Base-by-base conservation (phyloP, 2,329 filamentous ascomycete genomes). In the Botrytis fragariae region DNA sequence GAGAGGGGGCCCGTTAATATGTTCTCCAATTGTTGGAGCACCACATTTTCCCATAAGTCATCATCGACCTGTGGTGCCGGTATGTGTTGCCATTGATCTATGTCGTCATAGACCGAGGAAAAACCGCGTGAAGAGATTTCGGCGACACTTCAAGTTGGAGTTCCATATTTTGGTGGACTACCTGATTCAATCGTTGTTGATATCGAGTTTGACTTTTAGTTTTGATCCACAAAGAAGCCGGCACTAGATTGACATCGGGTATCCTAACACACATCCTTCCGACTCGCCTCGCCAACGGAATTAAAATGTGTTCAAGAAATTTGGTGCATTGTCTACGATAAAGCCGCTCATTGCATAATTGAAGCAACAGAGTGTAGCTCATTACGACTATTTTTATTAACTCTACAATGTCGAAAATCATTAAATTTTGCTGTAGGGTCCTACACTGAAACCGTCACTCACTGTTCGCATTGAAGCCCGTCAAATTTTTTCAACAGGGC, bases 21-120 rank as follows among this genome's bases (percentile, higher is more conserved):
- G 64, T 18, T 37, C 32, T 68, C 51, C 35, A 69, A 37, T 18
- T 51, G 44, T 67, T 29, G 44, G 29, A 51, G 62, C 48, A 60
- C 51, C 71, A 72, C 63, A 60, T 69, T 60, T 72, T 72, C 32
- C 20, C 29, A 39, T 60, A 37, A 42, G 61, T 22, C 29, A 68
- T 72, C 37, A 60, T 72, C 12, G 32, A 70, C 54, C n/a, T 32
- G 63, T 57, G 70, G 70, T 71, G 57, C 42, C 65, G 72, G 51
- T 51, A 73, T 71, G 45, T 44, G 35, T 72, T 74, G 60, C 67
- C 60, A 61, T 59, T 39, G 48, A 57, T 57, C 29, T 74, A 63
- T 74, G 71, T 75, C 76, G 76, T 77, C 76, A 77, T 77, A 63
- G 72, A 70, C 75, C 76, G 76, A 77, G 65, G 75, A 74, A 75